Conservation (phyloP, 2,329 filamentous ascomycete species). For the Aspergillus eucalypticola region DNA sequence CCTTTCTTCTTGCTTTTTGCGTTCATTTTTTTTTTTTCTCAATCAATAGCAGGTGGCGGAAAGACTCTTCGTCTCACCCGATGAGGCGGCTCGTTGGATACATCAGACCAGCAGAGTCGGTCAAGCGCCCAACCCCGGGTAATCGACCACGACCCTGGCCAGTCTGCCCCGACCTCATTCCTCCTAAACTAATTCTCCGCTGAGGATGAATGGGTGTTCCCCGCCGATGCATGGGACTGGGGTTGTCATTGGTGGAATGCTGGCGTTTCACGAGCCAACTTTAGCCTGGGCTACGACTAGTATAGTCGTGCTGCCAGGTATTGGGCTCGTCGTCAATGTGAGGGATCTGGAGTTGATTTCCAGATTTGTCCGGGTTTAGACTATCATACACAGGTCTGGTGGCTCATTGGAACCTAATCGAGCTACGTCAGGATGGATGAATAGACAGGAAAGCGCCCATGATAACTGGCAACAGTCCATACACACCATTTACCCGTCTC, state of each 20-base stretch:
- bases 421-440: constrained; percentile 1
- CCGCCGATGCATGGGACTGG: not conserved
- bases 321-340: constrained; percentile 2
- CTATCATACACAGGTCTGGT: not conserved
- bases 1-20: not conserved
- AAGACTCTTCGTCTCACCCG: not conserved
- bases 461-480: not conserved
- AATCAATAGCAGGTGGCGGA: not conserved
- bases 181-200: constrained; percentile 9
- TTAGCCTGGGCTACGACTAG: not conserved
- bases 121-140: constrained; percentile 14
- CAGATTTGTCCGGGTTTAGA: not conserved
- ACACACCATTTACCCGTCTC: too few species aligned
- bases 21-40: not conserved
- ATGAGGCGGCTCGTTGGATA: constrained; percentile 8
- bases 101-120: constrained; percentile 12
- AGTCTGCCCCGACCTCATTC: not conserved
- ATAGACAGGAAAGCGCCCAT: not conserved
- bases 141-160: constrained; percentile 6
- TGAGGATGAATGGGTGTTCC: constrained; percentile 6
- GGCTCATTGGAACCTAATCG: constrained; percentile 1
- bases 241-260: constrained; percentile 1
- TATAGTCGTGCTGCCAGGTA: not conserved
- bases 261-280: constrained; percentile 8
- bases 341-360: constrained; percentile 12